Evolutionary conservation across 495 filamentous ascomycete genomes (phyloP), one percentile per base, ranked within the genome.

Genomic region (Parachaetomium inaequale): DNA sequence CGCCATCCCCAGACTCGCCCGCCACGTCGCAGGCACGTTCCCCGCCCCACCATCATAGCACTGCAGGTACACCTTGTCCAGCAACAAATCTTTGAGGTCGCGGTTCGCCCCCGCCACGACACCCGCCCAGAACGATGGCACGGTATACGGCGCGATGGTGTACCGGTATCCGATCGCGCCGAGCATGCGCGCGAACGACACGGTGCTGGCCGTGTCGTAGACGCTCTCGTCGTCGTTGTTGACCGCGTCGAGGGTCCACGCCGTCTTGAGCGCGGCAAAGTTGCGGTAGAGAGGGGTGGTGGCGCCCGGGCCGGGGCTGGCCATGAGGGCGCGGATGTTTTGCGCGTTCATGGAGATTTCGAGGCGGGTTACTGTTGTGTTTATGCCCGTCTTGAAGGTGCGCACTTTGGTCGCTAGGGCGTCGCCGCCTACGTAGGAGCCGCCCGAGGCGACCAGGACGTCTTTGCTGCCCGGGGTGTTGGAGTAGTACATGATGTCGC

Each of bases 401-500:
- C 68, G 68, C n/a, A 79, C 70, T 54, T 75, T 77, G 0, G 67
- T 63, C 19, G 75, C 63, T 0, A 79, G 70, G n/a, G 69, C 73
- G 10, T 64, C 66, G 45, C 75, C 75, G 14, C 76, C 76, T 10
- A 75, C 71, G 34, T 79, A 79, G 21, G 47, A 31, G 31, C 74
- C 73, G 15, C 63, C 62, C 10, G 75, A 73, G 1, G 75, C 73
- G 32, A 74, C 34, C 11, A 76, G 62, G 0, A 64, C 59, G 53
- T 79, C 75, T 1, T 40, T 62, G 63, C 70, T 76, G 1, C 75
- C 76, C 0, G 76, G 74, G 15, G 76, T 79, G 55, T 76, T 79
- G 40, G 75, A 79, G 63, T 77, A 78, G 62, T 79, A 79, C 72
- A 71, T 77, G 59, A 79, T 79, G 58, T 75, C 75, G 36, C 76